A percentile compares a stretch with the other conserved stretches of the same genome.
Conservation (phyloP, 352 stramenopile genomes). For the Phytophthora ramorum region DNA sequence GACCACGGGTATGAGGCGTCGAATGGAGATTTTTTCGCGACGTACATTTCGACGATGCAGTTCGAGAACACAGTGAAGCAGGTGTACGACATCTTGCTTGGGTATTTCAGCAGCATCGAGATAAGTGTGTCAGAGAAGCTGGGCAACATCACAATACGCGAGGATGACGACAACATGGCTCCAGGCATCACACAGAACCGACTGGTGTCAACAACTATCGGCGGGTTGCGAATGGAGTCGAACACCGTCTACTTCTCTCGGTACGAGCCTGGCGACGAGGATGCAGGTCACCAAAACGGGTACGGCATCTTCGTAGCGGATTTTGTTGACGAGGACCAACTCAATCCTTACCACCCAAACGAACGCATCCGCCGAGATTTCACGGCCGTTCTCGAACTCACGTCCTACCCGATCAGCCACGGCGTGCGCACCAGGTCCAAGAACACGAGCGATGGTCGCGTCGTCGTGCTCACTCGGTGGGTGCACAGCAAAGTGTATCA, state of each 20-base stretch:
- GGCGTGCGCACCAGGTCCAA: conserved; percentile 31
- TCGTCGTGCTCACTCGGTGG: conserved; percentile 47
- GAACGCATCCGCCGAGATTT: conserved; percentile 53
- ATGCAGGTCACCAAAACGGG: conserved; percentile 25
- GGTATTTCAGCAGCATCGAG: conserved; percentile 51
- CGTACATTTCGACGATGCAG: conserved; percentile 37
- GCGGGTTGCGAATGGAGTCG: conserved; percentile 47
- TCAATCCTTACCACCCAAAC: conserved; percentile 51
- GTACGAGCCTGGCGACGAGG: conserved; percentile 29
- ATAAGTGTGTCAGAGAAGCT: conserved; percentile 61
- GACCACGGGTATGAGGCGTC: conserved; percentile 41
- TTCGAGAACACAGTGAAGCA: conserved; percentile 50
- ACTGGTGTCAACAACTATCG: conserved; percentile 40
- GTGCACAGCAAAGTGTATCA: conserved; percentile 43
- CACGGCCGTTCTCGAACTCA: conserved; percentile 36
- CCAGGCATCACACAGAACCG: conserved; percentile 48
- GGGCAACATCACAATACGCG: conserved; percentile 53
- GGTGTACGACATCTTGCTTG: conserved; percentile 54
- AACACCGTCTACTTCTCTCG: conserved; percentile 49
- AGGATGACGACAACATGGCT: conserved; percentile 48
- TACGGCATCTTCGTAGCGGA: conserved; percentile 52
- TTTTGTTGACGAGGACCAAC: conserved; percentile 54
- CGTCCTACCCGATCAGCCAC: conserved; percentile 34
- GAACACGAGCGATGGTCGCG: conserved; percentile 29
- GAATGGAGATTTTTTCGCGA: conserved; percentile 39